These are phyloP conservation scores for Colletotrichum liriopes DNA, from an alignment of 2,329 filamentous ascomycete genomes.

Conservation along the genomic window DNA sequence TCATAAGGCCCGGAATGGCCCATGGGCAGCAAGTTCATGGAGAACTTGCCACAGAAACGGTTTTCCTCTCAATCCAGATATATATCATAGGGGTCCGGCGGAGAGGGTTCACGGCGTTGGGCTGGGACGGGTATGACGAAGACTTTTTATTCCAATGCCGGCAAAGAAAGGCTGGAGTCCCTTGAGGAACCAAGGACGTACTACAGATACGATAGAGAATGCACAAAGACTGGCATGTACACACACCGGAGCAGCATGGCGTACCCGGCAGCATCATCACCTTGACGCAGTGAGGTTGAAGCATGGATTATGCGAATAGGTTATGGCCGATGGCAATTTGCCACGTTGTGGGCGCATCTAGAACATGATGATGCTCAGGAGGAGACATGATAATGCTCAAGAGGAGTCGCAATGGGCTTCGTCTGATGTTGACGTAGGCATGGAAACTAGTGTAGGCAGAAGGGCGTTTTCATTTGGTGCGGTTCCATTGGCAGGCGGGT, in stretches of 20 bases:
- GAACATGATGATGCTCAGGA: not conserved
- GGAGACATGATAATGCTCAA: too few species aligned
- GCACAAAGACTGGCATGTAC: constrained; percentile 38
- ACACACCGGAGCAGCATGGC: constrained; percentile 1
- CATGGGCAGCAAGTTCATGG: not conserved
- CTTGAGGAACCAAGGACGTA: constrained; percentile 1
- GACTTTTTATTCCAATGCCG: constrained; percentile 10
- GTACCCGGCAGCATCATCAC: not conserved
- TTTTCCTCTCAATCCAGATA: constrained; percentile 5
- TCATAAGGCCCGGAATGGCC: not conserved
- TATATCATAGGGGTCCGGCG: constrained; percentile 20
- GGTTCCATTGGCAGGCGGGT: not conserved
- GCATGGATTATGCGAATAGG: not conserved
- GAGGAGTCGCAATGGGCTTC: not conserved
- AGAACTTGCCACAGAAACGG: constrained; percentile 1
- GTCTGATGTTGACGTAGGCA: constrained; percentile 3
- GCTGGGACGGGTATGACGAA: constrained; percentile 3
- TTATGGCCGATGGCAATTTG: not conserved
- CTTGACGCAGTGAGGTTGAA: not conserved
- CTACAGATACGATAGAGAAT: constrained; percentile 40
- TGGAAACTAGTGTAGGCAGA: constrained; percentile 8
- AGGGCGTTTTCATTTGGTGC: not conserved
- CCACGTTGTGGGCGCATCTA: too few species aligned
- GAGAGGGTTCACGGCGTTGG: constrained; percentile 27
- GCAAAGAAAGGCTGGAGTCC: constrained; percentile 25